Base-by-base conservation (phyloP, 2,329 filamentous ascomycete species). In the Thermomyces lanuginosus region DNA sequence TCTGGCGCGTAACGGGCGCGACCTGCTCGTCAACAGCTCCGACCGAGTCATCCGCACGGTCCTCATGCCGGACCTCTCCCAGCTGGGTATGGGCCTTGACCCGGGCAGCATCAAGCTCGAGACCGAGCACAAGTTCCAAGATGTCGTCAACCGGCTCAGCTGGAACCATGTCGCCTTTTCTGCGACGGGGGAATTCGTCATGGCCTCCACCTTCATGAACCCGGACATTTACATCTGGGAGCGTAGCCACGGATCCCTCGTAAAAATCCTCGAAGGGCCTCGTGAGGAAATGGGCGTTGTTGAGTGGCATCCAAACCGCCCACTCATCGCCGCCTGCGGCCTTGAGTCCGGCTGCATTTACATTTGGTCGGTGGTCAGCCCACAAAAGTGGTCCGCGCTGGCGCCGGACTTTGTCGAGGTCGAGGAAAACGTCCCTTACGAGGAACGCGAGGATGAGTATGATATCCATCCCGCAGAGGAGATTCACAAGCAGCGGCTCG, bases 141-240 rank as follows among this genome's bases (percentile, higher is more conserved):
- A 98, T 47, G 77, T 95, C 3, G 89, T 98, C 26, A 95, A 98
- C 47, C 73, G 79, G 22, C 60, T 95, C 8, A 83, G 79, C 5
- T 98, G 89, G 89, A 98, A 95, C 45, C 83, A 93, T 45, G 84
- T 92, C 32, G 83, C 84, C 0, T 95, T 98, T 50, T 92, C 82
- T 44, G 77, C 81, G 1, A 89, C 80, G 0, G 84, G 83, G 27
- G 89, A 98, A 53, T 95, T 95, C 48, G 83, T 98, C 21, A 83
- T 83, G 13, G 89, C 91, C 1, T 92, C 83, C 14, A 95, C 89
- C 2, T 92, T 83, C 52, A 95, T 95, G 64, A 98, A 98, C 45
- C 84, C 93, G 43, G 86, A 98, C 53, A 79, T 98, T 36, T 95
- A 95, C 54, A 84, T 95, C 15, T 95, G 86, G 89, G 89, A 98